A percentile compares a stretch with the other conserved stretches of the same genome.
Evolutionary conservation across 2,329 filamentous ascomycete genomes (phyloP).

Genomic region (Monosporascus sp.): DNA sequence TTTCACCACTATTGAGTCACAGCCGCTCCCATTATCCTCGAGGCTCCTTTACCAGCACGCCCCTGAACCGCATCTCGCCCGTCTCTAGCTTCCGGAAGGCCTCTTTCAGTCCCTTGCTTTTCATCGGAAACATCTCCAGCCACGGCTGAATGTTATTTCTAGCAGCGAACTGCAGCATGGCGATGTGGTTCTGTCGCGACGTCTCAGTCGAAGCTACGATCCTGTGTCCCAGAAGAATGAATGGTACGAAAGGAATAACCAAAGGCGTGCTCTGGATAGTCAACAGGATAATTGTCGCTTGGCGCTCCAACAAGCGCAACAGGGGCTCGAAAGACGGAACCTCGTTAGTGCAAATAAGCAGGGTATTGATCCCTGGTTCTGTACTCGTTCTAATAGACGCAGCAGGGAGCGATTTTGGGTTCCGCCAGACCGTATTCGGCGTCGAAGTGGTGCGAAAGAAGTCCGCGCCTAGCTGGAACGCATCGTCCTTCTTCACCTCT

Average conservation of each 20-base stretch:
- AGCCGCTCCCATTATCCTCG: neutral
- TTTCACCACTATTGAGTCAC: neutral
- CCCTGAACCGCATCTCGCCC: constrained; percentile 11
- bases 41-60: constrained; percentile 6
- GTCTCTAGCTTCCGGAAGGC: constrained; percentile 9
- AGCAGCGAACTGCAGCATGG: constrained; percentile 11
- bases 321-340: neutral
- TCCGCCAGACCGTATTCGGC: neutral
- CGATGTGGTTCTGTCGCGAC: constrained; percentile 9
- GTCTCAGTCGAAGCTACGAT: constrained; percentile 7
- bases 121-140: constrained; percentile 13
- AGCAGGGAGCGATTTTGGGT: neutral
- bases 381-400: too few species aligned
- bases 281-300: neutral
- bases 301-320: neutral
- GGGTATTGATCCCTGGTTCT: neutral
- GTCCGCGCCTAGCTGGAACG: constrained; percentile 9
- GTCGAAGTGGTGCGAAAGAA: constrained; percentile 1
- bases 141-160: constrained; percentile 8
- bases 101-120: constrained; percentile 4
- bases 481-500: constrained; percentile 2
- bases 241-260: neutral
- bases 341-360: constrained; percentile 1
- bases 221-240: constrained; percentile 1
- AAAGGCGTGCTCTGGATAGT: constrained; percentile 2